A percentile compares a stretch with the other conserved stretches of the same genome.
Conservation (phyloP, 139 green algal species). For the Chlorella sp. region DNA sequence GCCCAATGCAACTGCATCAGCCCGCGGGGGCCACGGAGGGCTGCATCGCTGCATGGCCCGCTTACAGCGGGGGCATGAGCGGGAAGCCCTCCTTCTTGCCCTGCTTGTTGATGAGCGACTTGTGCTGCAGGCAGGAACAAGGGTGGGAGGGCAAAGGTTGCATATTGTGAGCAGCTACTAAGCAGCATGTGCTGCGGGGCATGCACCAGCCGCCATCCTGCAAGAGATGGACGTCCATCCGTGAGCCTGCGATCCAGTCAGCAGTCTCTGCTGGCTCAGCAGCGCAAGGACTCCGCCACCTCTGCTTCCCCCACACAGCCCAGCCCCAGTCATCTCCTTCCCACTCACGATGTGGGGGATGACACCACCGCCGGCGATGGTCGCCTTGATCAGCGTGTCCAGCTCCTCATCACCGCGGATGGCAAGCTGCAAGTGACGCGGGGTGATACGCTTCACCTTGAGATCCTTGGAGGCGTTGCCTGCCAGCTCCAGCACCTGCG, state of each 20-base stretch:
- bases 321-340: not conserved
- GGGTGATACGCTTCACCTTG: slow-evolving; percentile 99
- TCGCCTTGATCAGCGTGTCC: slow-evolving; percentile 99
- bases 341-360: slow-evolving; percentile 95
- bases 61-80: slow-evolving; percentile 30
- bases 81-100: slow-evolving; percentile 54
- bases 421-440: slow-evolving; percentile 97
- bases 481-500: slow-evolving; percentile 98
- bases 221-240: not conserved
- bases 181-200: not conserved
- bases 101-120: slow-evolving; percentile 89
- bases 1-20: not conserved
- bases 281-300: too few species aligned
- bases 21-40: not conserved
- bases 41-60: not conserved
- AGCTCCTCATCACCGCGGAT: slow-evolving; percentile 99
- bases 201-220: not conserved
- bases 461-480: slow-evolving; percentile 99
- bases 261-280: too few species aligned
- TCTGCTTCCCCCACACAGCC: not conserved
- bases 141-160: not conserved
- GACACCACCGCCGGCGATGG: slow-evolving; percentile 98
- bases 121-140: slow-evolving; percentile 66
- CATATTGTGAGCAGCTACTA: not conserved
- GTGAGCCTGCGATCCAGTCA: not conserved